Conservation (phyloP, 1,284 basidiomycete genomes). For the Puccinia hordei region DNA sequence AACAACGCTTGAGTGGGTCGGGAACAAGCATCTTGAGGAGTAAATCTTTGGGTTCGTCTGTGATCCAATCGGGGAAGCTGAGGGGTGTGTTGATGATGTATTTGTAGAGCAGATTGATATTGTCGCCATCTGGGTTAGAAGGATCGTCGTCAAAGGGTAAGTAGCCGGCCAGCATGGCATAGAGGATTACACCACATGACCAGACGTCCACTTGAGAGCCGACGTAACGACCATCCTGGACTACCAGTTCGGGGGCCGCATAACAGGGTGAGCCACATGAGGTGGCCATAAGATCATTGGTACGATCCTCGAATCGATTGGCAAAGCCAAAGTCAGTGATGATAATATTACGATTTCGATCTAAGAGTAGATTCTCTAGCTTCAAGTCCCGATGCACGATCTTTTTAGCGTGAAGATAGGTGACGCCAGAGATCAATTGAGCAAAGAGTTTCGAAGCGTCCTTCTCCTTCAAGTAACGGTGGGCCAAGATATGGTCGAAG, state of each 20-base stretch:
- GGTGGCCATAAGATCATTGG: conserved; percentile 97
- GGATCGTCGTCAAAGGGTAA: conserved; percentile 99
- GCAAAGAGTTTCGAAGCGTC: conserved; percentile 96
- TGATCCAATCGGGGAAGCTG: conserved; percentile 90
- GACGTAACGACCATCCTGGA: conserved; percentile 94
- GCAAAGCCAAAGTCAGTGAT: conserved; percentile 99
- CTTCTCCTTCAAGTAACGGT: conserved; percentile 91
- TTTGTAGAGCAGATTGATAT: conserved; percentile 98
- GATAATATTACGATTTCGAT: conserved; percentile 96
- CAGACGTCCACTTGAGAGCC: conserved; percentile 99
- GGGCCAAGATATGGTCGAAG: conserved; percentile 98
- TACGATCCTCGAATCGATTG: conserved; percentile 87
- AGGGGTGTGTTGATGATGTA: conserved; percentile 97
- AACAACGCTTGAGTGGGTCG: conserved; percentile 73
- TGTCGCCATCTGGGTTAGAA: conserved; percentile 96
- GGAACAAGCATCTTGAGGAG: conserved; percentile 83
- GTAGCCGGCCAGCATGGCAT: conserved; percentile 98
- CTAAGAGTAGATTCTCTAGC: conserved; percentile 94
- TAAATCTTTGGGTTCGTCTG: conserved; percentile 72
- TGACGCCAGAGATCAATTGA: conserved; percentile 96
- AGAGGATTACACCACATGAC: conserved; percentile 98
- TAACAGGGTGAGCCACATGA: conserved; percentile 97
- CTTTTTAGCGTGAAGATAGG: conserved; percentile 98
- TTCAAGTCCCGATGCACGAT: conserved; percentile 99
- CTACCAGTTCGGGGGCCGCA: conserved; percentile 97